Conservation (phyloP, 495 filamentous ascomycete species). For the Copromyces sp. region DNA sequence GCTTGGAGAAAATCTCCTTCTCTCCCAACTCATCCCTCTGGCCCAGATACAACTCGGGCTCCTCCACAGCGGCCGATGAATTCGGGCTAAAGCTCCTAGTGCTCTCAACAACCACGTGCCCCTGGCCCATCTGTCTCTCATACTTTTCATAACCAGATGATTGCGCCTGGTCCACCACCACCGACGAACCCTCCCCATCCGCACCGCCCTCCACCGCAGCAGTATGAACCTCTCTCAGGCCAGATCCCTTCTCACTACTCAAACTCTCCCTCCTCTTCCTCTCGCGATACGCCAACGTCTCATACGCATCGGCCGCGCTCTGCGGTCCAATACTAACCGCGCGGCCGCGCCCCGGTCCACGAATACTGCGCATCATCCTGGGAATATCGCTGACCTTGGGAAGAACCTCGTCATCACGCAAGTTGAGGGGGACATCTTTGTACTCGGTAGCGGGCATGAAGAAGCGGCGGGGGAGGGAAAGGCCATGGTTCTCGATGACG, state of each 20-base stretch:
- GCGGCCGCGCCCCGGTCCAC: constrained; percentile 65
- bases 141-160: constrained; percentile 23
- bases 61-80: constrained; percentile 2
- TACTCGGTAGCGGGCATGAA: constrained; percentile 89
- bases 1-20: constrained; percentile 71
- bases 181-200: constrained; percentile 6
- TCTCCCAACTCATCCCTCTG: constrained; percentile 48
- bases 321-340: constrained; percentile 87
- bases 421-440: constrained; percentile 64
- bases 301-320: constrained; percentile 91
- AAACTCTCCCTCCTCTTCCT: constrained; percentile 69
- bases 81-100: neutral
- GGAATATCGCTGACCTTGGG: constrained; percentile 79
- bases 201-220: constrained; percentile 9
- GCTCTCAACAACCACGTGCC: constrained; percentile 52
- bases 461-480: constrained; percentile 72
- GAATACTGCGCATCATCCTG: constrained; percentile 62
- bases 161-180: constrained; percentile 6
- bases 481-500: constrained; percentile 65
- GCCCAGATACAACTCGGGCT: constrained; percentile 23
- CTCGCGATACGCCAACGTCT: constrained; percentile 87
- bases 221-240: constrained; percentile 14
- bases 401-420: constrained; percentile 77
- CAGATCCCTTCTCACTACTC: constrained; percentile 13
- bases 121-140: constrained; percentile 45